phyloP scores from a whole-genome alignment of 2,329 filamentous ascomycete species.

The Scedosporium dehoogii region DNA sequence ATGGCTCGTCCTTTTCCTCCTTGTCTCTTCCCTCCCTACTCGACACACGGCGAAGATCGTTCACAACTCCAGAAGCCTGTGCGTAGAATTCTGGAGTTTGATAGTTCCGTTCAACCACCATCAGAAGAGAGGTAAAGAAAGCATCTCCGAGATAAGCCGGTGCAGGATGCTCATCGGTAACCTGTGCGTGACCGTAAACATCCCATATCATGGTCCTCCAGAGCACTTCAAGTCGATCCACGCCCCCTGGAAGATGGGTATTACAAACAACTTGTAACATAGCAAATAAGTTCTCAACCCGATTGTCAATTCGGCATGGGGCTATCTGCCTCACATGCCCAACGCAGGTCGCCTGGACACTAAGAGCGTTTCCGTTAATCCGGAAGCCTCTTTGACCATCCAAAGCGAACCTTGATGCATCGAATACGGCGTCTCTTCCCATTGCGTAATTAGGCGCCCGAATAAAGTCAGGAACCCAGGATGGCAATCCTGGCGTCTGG shows the following conservation, averaged over 20 bases:
- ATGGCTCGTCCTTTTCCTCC: too few species aligned
- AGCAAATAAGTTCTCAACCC: background rate
- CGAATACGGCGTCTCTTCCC: background rate
- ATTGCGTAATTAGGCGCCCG: background rate
- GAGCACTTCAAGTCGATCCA: background rate
- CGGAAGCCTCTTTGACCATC: background rate
- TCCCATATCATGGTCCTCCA: background rate
- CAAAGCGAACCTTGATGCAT: background rate
- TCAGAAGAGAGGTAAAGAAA: background rate
- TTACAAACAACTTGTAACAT: background rate
- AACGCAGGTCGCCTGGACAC: background rate
- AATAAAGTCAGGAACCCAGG: background rate
- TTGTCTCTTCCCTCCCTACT: too few species aligned
- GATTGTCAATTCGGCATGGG: background rate
- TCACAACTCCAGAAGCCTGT: too few species aligned
- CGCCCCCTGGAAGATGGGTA: background rate
- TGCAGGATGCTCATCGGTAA: background rate
- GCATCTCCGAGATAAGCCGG: background rate
- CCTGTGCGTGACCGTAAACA: background rate
- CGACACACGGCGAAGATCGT: too few species aligned
- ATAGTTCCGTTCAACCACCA: background rate
- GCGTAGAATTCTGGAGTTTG: too few species aligned
- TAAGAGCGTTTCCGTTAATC: background rate
- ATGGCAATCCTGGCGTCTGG: background rate
- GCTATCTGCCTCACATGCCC: background rate